Base-by-base conservation (phyloP, 2,329 filamentous ascomycete genomes). In the Microsporum ferrugineum region DNA sequence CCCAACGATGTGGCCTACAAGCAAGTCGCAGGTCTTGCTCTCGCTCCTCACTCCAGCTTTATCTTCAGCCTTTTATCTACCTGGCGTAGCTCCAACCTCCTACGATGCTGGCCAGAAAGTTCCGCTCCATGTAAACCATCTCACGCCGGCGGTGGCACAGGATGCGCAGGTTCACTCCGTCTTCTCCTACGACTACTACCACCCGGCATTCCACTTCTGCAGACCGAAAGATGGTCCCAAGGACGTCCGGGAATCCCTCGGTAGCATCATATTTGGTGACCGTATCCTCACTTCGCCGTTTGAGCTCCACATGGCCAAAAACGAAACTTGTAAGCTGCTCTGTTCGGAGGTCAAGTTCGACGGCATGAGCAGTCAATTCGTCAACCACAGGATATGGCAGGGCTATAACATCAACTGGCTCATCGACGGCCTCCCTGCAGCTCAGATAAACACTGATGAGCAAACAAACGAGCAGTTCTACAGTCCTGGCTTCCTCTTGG, bases 281-380 rank as follows among this genome's bases (percentile, higher is more conserved):
- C 85, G 94, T 61, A 99, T 99, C 77, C 90, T 90, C 77, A 95
- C 90, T n/a, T 97, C 92, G 39, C 89, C 92, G 0, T 96, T 95
- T 71, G 85, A 96, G 71, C 79, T 97, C 63, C 83, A 84, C 66
- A 96, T 99, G 91, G 84, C 77, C 60, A 78, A 84, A 64, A 94
- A 99, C 72, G 88, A 96, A 74, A 86, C 86, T 0, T 99, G 94
- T 79, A 94, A 92, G 73, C 75, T 82, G 14, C 79, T 95, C 2
- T 99, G 94, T 74, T 77, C 80, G 33, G 79, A 82, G 47, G 80
- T 81, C 45, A 88, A 85, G 27, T 87, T 86, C 70, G 80, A 88
- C 51, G 77, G 83, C 34, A 79, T 81, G 17, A 84, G 86, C 59
- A 84, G 89, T 23, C 80, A 84, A 59, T 97, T 96, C 65, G 87